Base-by-base conservation (phyloP, 345 rosid genomes). In the Eucalyptus grandis region DNA sequence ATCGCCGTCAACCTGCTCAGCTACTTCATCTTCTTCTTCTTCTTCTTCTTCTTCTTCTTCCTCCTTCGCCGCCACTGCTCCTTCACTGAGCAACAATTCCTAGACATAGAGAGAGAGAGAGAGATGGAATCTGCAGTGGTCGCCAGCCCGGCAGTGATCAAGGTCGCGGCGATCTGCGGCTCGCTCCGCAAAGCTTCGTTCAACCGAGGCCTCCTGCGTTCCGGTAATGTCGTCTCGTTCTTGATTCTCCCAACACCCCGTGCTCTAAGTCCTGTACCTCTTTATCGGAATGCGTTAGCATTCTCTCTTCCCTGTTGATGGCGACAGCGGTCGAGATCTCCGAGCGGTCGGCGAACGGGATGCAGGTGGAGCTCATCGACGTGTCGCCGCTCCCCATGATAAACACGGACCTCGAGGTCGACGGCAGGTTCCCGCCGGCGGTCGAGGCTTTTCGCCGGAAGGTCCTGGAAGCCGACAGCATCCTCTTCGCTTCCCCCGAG, bases 401-500 rank as follows among this genome's bases (percentile, higher is more conserved):
- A 67, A 94, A 96, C 88, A 94, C 96, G 2, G 98, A 96, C 90
- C 94, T 96, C 37, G 96, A 93, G 87, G 91, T 87, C 82, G 88
- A 91, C 87, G 98, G 97, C 44, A 90, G 91, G 86, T 95, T 88
- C 88, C 98, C 97, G 14, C 92, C 94, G 2, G 94, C n/a, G 2
- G 95, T 96, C 82, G 96, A 95, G 90, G 96, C 93, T 91, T 95
- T 96, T 90, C 94, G 98, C 37, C 92, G 88, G 85, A 94, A 94
- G 91, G 93, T 95, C 65, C 93, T 92, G 30, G 89, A 90, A 51
- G 95, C 98, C 49, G 98, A 95, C 83, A 90, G 95, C 91, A 51
- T 93, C 46, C 93, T 96, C 22, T 96, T 96, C 49, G 98, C 98
- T 87, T 96, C 94, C 6, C 98, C 97, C 2, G 98, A 96, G 91